A percentile compares a stretch with the other conserved stretches of the same genome.
These are phyloP conservation scores for Phlegmacium glaucopus DNA, from an alignment of 768 basidiomycete species.

Conservation along the genomic window DNA sequence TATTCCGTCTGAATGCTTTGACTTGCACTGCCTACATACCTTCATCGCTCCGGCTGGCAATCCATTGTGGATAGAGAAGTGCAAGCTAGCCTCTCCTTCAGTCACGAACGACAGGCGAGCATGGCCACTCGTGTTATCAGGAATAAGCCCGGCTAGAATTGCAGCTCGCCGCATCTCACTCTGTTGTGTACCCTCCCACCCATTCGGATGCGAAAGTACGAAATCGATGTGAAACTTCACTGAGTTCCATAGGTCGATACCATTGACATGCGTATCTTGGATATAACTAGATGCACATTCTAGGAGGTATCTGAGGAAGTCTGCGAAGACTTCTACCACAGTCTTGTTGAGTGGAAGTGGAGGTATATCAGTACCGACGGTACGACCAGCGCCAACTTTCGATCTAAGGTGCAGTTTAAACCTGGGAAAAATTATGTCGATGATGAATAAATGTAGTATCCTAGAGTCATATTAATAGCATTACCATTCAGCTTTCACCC, in stretches of 20 bases:
- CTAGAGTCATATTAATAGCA: constrained; percentile 10
- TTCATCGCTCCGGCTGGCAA: constrained; percentile 25
- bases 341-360: constrained; percentile 39
- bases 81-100: constrained; percentile 53
- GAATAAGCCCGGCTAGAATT: constrained; percentile 36
- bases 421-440: no score
- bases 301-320: constrained; percentile 47
- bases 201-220: constrained; percentile 40
- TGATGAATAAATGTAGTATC: not conserved
- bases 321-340: constrained; percentile 41
- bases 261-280: constrained; percentile 41
- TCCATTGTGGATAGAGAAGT: constrained; percentile 41
- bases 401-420: constrained; percentile 32
- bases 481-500: constrained; percentile 50
- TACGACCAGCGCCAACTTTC: constrained; percentile 17
- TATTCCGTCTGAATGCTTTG: not conserved
- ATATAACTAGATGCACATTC: constrained; percentile 40
- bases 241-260: constrained; percentile 37
- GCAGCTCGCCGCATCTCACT: constrained; percentile 41
- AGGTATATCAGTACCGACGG: constrained; percentile 33
- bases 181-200: constrained; percentile 46
- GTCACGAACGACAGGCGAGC: constrained; percentile 41
- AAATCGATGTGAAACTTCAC: constrained; percentile 37
- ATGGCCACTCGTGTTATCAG: constrained; percentile 31
- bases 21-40: constrained; percentile 7